Conservation (phyloP, 257 asterid genomes). For the Osmanthus fragrans region DNA sequence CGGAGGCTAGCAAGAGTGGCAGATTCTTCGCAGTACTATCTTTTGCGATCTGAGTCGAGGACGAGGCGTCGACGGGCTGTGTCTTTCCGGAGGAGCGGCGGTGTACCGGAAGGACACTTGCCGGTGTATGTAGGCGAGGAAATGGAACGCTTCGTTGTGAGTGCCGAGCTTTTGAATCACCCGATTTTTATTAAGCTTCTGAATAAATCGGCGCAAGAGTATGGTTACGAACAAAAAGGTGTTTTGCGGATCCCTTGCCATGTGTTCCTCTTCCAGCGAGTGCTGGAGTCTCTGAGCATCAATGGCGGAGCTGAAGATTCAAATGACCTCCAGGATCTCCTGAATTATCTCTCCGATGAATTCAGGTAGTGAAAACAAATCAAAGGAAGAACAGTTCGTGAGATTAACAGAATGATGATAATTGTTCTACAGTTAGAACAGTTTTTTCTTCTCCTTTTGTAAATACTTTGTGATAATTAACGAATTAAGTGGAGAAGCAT, state of each 20-base stretch:
- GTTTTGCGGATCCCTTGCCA: constrained; percentile 52
- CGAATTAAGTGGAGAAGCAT: background rate
- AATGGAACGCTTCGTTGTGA: constrained; percentile 52
- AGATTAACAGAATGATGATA: background rate
- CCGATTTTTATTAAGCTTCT: constrained; percentile 41
- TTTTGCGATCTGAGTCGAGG: constrained; percentile 33
- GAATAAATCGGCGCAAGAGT: constrained; percentile 50
- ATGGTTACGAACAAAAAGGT: constrained; percentile 50
- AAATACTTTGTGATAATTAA: background rate
- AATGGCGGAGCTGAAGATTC: background rate
- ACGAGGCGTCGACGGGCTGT: constrained; percentile 15
- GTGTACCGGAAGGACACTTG: constrained; percentile 51
- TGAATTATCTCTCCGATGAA: constrained; percentile 34
- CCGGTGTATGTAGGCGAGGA: constrained; percentile 59
- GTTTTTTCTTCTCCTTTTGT: background rate
- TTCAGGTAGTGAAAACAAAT: background rate
- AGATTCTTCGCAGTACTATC: constrained; percentile 40
- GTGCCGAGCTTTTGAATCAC: constrained; percentile 47
- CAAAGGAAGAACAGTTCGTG: background rate
- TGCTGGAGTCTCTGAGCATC: constrained; percentile 43
- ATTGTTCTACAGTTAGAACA: background rate
- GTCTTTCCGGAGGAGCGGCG: constrained; percentile 18
- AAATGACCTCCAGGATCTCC: constrained; percentile 36
- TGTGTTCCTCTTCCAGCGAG: constrained; percentile 44
- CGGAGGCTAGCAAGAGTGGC: constrained; percentile 42